Base-by-base conservation (phyloP, 345 rosid species). In the Brassica juncea region DNA sequence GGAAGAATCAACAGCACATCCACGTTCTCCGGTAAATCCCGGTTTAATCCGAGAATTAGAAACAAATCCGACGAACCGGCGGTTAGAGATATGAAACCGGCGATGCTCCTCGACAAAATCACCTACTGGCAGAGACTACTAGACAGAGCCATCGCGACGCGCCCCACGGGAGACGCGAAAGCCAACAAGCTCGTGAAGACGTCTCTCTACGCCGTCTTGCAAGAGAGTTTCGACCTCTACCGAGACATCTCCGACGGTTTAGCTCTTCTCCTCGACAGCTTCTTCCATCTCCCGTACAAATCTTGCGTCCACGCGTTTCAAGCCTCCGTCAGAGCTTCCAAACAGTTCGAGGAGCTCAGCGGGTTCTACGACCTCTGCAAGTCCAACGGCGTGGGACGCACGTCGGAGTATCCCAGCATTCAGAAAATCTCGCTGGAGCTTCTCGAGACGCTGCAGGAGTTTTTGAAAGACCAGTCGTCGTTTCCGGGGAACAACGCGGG, bases 161-260 rank as follows among this genome's bases (percentile, higher is more conserved):
- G 82, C 23, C 97, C 98, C 0, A 86, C 94, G 0, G 96, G 92
- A 2, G 85, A 84, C 1, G 90, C 98, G 19, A 86, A 76, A 77
- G 15, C 81, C 4, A 87, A 88, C 84, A 82, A 64, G 71, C 72
- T 94, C 58, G 89, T 90, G 9, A 87, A 76, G 19, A 66, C 75
- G 68, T 84, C 88, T 21, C 82, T 90, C 3, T 85, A 90, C 39
- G 86, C 91, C 0, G 65, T 94, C 5, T 85, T 82, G 0, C 86
- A 83, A 76, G 98, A 94, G 75, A 94, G 91, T 79, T 92, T 93
- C 16, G 91, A 89, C 78, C 86, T 89, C 1, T 91, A 95, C 79
- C 85, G 81, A 6, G 97, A 95, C 35, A 87, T 89, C 6, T 89
- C 89, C 0, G 94, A 87, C 34, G 98, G 90, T 0, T 74, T 90